Evolutionary conservation across 495 filamentous ascomycete genomes (phyloP).

Genomic region (Parathielavia hyrcaniae): DNA sequence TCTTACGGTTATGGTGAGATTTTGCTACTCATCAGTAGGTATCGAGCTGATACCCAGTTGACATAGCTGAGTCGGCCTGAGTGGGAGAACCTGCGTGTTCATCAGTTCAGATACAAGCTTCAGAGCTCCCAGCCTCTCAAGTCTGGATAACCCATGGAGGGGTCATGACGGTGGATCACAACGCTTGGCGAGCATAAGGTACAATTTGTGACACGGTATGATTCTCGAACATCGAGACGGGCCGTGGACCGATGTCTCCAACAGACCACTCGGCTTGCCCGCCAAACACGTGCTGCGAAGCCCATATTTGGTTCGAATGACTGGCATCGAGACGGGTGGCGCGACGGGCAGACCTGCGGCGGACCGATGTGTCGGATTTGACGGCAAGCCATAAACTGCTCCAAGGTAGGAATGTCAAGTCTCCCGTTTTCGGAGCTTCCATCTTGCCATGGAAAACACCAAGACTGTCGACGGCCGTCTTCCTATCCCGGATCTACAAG

Average conservation of each 20-base stretch:
- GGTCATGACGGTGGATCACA: not conserved
- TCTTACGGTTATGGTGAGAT: too few relatives aligned
- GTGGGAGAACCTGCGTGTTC: too few relatives aligned
- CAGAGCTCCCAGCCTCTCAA: not conserved
- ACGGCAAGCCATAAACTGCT: not conserved
- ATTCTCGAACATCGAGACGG: not conserved
- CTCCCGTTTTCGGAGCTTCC: not conserved
- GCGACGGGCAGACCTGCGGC: not conserved
- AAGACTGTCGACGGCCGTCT: not conserved
- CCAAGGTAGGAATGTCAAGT: too few relatives aligned
- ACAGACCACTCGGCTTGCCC: not conserved
- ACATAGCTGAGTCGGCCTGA: too few relatives aligned
- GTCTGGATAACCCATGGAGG: not conserved
- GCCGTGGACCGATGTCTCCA: not conserved
- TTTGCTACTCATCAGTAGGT: not conserved
- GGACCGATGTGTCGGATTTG: slow-evolving; percentile 7
- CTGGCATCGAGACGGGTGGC: slow-evolving; percentile 4
- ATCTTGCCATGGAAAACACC: not conserved
- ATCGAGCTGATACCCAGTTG: too few relatives aligned
- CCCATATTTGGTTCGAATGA: slow-evolving; percentile 7
- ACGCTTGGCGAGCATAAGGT: not conserved
- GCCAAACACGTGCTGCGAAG: slow-evolving; percentile 10
- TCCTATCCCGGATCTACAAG: not conserved
- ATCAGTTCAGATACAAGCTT: not conserved
- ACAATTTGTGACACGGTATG: too few relatives aligned